Base-by-base conservation (phyloP, 768 basidiomycete species). In the Clavaria fumosa region DNA sequence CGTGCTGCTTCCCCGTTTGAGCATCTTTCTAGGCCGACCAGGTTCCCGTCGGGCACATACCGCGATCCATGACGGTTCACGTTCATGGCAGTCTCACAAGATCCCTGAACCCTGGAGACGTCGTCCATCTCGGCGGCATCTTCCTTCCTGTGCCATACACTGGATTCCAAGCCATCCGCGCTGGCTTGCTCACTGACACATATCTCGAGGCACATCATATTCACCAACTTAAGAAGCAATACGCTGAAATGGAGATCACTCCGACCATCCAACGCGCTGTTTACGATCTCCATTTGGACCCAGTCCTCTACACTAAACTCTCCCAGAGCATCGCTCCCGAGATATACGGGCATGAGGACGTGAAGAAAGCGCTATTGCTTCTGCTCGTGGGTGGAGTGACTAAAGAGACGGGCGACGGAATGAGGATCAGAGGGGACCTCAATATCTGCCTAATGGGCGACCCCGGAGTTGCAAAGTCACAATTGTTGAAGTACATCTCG, bases 381-480 rank as follows among this genome's bases (percentile, higher is more conserved):
- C 64, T 99, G 2, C 70, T 99, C 10, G 88, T 99, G 20, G 95
- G 95, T 7, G 95, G 95, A 26, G 90, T 91, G 1, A 95, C 88
- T 31, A 99, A 99, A 61, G 66, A 72, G 24, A 88, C 90, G 55
- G 84, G 85, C 4, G 95, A 99, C 51, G 95, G 95, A 10, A 89
- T 99, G 88, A 96, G 86, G 59, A 97, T 99, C 53, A 75, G 95
- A 52, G 95, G 95, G 20, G 95, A 97, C 56, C 66, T 99, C 60
- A 99, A 99, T 50, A 64, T 99, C 12, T 99, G 95, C 58, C 59
- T 99, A 30, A 99, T 99, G 95, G 95, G 95, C 47, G 95, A 99
- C 57, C 95, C 95, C 37, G 95, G 95, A 75, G 93, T 97, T 36
- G 90, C 91, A 39, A 99, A 99, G 56, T 95, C 90, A 10, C 95